phyloP scores from a whole-genome alignment of 345 rosid species.

The Boechera divaricarpa region DNA sequence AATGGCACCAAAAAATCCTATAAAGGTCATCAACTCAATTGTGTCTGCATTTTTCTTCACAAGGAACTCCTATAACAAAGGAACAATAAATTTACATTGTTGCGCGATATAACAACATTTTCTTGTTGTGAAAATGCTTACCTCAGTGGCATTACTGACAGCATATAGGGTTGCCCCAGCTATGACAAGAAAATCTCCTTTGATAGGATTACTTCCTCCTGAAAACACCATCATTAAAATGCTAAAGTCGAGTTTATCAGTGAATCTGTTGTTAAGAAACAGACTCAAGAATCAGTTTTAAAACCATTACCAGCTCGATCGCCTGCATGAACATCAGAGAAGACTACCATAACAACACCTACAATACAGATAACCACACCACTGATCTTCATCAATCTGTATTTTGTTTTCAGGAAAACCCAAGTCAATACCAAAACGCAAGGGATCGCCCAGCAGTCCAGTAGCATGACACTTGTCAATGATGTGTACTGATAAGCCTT shows the following conservation, averaged over 20 bases:
- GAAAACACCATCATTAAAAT: neutral
- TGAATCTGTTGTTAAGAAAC: neutral
- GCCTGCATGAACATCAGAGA: conserved; percentile 88
- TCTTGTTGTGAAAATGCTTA: neutral
- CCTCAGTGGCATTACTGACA: conserved; percentile 75
- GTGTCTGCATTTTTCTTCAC: conserved; percentile 76
- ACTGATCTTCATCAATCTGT: conserved; percentile 72
- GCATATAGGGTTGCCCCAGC: conserved; percentile 81
- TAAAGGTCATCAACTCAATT: conserved; percentile 76
- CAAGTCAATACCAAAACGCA: conserved; percentile 87
- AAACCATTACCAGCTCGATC: conserved; percentile 64
- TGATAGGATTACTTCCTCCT: conserved; percentile 71
- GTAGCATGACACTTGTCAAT: conserved; percentile 87
- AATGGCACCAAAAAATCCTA: conserved; percentile 86
- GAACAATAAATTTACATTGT: neutral
- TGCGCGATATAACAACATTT: neutral
- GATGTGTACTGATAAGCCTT: conserved; percentile 94
- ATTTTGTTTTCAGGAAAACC: conserved; percentile 77
- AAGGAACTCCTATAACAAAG: conserved; percentile 64
- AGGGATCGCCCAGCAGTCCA: conserved; percentile 98
- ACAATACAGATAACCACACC: conserved; percentile 79
- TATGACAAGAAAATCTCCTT: conserved; percentile 72
- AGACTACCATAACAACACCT: conserved; percentile 84
- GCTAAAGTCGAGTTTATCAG: too few relatives aligned
- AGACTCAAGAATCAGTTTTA: neutral